Percentiles rank a stretch among this genome's conserved stretches.
phyloP scores from a whole-genome alignment of 768 basidiomycete species.

The Rhodosporidiobolus odoratus region DNA sequence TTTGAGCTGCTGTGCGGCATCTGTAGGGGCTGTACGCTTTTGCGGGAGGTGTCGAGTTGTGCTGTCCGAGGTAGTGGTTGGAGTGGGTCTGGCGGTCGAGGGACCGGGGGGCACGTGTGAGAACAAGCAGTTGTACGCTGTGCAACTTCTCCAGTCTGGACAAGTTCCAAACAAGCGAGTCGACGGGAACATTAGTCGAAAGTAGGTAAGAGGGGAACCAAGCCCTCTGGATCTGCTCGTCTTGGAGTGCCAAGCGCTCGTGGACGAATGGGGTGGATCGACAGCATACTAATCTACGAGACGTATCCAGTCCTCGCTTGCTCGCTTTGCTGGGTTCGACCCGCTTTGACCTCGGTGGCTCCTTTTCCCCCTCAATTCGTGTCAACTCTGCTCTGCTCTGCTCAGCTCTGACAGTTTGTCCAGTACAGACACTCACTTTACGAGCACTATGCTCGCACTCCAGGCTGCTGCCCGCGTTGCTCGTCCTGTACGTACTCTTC shows the following conservation, averaged over 20 bases:
- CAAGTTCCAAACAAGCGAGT: slow-evolving; percentile 17
- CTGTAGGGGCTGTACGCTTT: not conserved
- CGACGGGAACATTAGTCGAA: slow-evolving; percentile 26
- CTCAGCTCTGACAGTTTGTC: not conserved
- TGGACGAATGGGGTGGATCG: too few species aligned
- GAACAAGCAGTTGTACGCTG: not conserved
- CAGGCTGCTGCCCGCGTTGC: not conserved
- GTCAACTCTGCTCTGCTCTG: not conserved
- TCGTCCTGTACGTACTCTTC: not conserved
- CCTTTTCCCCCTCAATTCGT: too few species aligned
- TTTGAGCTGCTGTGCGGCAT: not conserved
- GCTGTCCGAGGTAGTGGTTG: too few species aligned
- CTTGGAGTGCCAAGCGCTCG: too few species aligned
- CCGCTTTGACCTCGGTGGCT: too few species aligned
- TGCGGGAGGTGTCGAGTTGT: too few species aligned
- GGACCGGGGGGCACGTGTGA: not conserved
- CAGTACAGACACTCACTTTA: not conserved
- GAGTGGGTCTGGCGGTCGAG: too few species aligned
- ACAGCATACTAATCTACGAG: too few species aligned
- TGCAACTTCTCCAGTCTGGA: slow-evolving; percentile 9
- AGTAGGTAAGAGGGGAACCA: too few species aligned
- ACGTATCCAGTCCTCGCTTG: too few species aligned
- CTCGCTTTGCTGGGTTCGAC: too few species aligned
- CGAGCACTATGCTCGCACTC: not conserved
- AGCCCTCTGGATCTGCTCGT: too few species aligned